Evolutionary conservation across 192 early-diverging fungal genomes (phyloP).

Genomic region (Backusella parvicylindrica): DNA sequence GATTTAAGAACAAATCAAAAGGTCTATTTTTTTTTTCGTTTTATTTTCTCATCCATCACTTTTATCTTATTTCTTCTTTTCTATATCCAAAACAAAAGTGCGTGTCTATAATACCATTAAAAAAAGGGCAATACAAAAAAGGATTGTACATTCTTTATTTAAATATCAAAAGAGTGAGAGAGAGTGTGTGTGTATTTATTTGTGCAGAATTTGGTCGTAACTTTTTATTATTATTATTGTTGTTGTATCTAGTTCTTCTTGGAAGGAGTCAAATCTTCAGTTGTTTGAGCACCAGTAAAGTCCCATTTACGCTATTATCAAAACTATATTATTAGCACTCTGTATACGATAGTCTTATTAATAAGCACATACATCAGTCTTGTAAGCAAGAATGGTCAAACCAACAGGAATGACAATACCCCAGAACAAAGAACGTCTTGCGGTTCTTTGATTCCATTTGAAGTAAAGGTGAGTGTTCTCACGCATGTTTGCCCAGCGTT

Average conservation of each 20-base stretch:
- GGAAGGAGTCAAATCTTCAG: constrained; percentile 19
- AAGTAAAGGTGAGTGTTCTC: constrained; percentile 39
- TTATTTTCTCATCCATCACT: too few relatives aligned
- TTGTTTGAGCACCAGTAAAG: constrained; percentile 35
- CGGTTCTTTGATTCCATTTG: constrained; percentile 30
- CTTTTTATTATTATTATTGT: not conserved
- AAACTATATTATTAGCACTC: too few relatives aligned
- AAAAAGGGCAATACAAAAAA: too few relatives aligned
- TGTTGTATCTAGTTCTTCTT: constrained; percentile 24
- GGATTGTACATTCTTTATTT: not conserved
- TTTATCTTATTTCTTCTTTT: too few relatives aligned
- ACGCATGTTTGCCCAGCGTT: constrained; percentile 39
- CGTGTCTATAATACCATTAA: too few relatives aligned
- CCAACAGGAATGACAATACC: constrained; percentile 34
- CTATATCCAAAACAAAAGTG: too few relatives aligned
- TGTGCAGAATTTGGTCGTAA: not conserved
- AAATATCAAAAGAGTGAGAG: not conserved
- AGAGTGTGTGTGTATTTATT: not conserved
- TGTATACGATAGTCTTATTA: not conserved
- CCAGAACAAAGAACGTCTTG: constrained; percentile 25
- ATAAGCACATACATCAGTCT: constrained; percentile 34
- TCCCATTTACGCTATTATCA: constrained; percentile 32
- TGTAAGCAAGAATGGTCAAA: constrained; percentile 30
- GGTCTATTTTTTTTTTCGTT: too few relatives aligned
- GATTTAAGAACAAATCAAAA: too few relatives aligned